Base-by-base conservation (phyloP, 176 grass and related monocot species). In the Carex parvula region DNA sequence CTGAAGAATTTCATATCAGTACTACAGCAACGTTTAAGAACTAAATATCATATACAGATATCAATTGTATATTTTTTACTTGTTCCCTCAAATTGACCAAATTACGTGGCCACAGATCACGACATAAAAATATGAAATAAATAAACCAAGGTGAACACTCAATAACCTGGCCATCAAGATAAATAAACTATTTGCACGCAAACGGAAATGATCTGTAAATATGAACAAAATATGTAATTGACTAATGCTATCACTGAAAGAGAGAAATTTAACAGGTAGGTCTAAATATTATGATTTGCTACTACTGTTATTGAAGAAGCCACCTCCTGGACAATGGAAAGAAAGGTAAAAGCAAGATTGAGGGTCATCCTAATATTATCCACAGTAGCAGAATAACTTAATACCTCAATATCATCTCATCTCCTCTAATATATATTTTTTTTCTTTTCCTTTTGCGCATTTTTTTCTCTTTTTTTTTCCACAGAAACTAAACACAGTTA, bases 401-500 rank as follows among this genome's bases (percentile, higher is more conserved):
- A 57, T 50, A 78, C 46, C 50, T 55, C 21, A 32, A 76, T 12
- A 54, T 50, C 52, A 78, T n/a, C n/a, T n/a, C n/a, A n/a, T 55
- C 61, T 58, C 41, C 41, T 82, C 81, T 20, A 83, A 56, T 18
- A 69, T 68, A 56, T 54, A 12, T 53, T 50, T 83, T 64, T 82
- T 68, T 53, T 5, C 22, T 69, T 29, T 35, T 83, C 5, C 39
- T 65, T 66, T 83, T 55, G 22, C 64, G 10, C 20, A 52, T 83
- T 83, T 48, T 68, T 48, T 59, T 79, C 32, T 67, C 32, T 57
- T n/a, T 22, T 79, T 79, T 80, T 80, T 81, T 10, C 37, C 64
- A 13, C 62, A 48, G 22, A 50, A 64, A 7, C 62, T 83, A 17
- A 83, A 83, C 60, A 83, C 81, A 83, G 60, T 64, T 10, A 82